A percentile compares a stretch with the other conserved stretches of the same genome.
phyloP scores from a whole-genome alignment of 164 flowering plant genomes.

The Magnolia sinica region DNA sequence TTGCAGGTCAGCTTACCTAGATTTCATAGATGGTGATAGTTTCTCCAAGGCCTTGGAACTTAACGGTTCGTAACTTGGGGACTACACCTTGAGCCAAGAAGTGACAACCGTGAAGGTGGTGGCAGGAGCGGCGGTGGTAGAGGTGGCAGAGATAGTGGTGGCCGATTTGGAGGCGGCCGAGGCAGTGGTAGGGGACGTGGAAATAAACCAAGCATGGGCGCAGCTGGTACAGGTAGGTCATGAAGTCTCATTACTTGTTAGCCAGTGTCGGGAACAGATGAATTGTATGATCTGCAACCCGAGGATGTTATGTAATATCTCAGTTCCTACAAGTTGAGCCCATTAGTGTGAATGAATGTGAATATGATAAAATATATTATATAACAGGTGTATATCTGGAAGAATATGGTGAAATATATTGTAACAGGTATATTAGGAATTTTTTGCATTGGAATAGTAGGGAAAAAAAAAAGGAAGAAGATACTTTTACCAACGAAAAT shows the following conservation, averaged over 20 bases:
- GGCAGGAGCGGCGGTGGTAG: slow-evolving; percentile 17
- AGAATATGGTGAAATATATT: no score
- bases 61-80: slow-evolving; percentile 51
- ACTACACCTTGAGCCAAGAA: not conserved
- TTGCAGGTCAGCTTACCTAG: slow-evolving; percentile 70
- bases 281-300: not conserved
- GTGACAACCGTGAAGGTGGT: not conserved
- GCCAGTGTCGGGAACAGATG: not conserved
- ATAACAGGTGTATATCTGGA: no score
- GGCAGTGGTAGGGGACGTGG: slow-evolving; percentile 51
- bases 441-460: no score
- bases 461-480: no score
- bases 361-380: no score
- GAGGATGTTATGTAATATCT: not conserved
- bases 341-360: no score
- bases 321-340: no score
- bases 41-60: slow-evolving; percentile 65
- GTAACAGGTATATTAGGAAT: no score
- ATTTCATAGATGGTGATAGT: slow-evolving; percentile 37
- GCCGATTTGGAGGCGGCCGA: slow-evolving; percentile 31
- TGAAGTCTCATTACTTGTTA: not conserved
- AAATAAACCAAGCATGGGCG: slow-evolving; percentile 36
- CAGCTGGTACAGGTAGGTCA: slow-evolving; percentile 37
- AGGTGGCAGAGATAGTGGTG: slow-evolving; percentile 40
- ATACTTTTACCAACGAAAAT: no score